Conservation (phyloP, 768 basidiomycete species). For the Hypsizygus marmoreus region DNA sequence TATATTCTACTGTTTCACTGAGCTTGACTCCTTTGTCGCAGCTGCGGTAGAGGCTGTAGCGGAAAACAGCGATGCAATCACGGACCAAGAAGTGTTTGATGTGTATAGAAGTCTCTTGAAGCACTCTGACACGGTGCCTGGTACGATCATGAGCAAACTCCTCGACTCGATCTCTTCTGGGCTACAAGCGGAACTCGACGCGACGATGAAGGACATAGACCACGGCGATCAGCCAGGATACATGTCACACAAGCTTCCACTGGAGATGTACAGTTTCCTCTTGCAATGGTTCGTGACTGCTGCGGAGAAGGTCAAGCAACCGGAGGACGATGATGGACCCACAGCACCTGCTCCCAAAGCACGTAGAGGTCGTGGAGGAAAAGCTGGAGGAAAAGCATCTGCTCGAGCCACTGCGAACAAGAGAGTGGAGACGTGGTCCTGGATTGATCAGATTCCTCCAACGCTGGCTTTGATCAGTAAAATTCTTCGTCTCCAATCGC, state of each 20-base stretch:
- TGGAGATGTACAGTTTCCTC: conserved; percentile 93
- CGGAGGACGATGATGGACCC: conserved; percentile 41
- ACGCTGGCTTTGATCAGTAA: conserved; percentile 73
- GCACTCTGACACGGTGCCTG: conserved; percentile 61
- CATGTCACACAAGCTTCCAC: conserved; percentile 63
- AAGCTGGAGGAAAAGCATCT: conserved; percentile 37
- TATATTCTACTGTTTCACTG: neutral
- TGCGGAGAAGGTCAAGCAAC: conserved; percentile 73
- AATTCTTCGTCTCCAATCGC: conserved; percentile 63
- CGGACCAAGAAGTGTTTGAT: conserved; percentile 72
- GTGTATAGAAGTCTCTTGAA: conserved; percentile 84
- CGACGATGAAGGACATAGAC: conserved; percentile 68
- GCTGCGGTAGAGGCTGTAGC: conserved; percentile 84
- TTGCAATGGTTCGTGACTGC: conserved; percentile 88
- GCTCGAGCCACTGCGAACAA: conserved; percentile 42
- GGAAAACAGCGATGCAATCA: conserved; percentile 71
- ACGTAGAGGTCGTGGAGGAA: conserved; percentile 63
- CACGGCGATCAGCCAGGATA: conserved; percentile 65
- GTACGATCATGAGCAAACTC: conserved; percentile 75
- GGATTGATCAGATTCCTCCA: conserved; percentile 74
- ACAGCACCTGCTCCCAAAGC: conserved; percentile 45
- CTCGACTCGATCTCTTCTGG: conserved; percentile 86
- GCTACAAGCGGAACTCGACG: conserved; percentile 71
- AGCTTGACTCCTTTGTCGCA: conserved; percentile 27
- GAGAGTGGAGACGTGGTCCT: conserved; percentile 64